phyloP scores from a whole-genome alignment of 768 basidiomycete species.

The Leccinum barrowsii region DNA sequence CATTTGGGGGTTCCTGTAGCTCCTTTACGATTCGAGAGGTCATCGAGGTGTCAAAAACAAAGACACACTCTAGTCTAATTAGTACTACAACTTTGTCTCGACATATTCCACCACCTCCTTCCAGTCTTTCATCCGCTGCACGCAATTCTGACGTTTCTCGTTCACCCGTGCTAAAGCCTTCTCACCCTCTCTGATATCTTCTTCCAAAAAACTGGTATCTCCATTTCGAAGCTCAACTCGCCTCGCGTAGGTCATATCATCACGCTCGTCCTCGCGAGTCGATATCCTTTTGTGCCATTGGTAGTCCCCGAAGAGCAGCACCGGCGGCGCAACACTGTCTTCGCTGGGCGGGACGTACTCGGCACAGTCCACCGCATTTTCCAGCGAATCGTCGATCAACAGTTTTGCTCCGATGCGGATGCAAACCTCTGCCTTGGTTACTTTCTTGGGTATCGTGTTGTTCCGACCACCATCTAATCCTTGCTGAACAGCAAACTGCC shows the following conservation, averaged over 20 bases:
- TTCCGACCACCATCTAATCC: slow-evolving; percentile 21
- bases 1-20: slow-evolving; percentile 49
- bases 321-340: slow-evolving; percentile 39
- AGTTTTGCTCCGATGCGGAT: slow-evolving; percentile 57
- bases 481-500: slow-evolving; percentile 60
- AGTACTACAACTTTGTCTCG: slow-evolving; percentile 14
- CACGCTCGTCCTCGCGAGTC: slow-evolving; percentile 37
- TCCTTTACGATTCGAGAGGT: slow-evolving; percentile 43
- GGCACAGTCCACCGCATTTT: slow-evolving; percentile 66
- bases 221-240: slow-evolving; percentile 43
- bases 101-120: slow-evolving; percentile 51
- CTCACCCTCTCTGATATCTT: slow-evolving; percentile 32
- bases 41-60: slow-evolving; percentile 24
- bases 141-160: slow-evolving; percentile 35
- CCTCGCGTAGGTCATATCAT: slow-evolving; percentile 54
- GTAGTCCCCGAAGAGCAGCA: slow-evolving; percentile 73
- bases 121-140: slow-evolving; percentile 64
- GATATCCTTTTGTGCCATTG: slow-evolving; percentile 70
- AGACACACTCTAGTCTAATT: too few species aligned
- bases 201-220: slow-evolving; percentile 54
- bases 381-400: slow-evolving; percentile 77
- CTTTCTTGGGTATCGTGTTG: slow-evolving; percentile 45
- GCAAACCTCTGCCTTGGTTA: slow-evolving; percentile 75
- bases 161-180: slow-evolving; percentile 45
- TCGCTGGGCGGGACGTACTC: slow-evolving; percentile 22